Evolutionary conservation across 1,284 basidiomycete species (phyloP).

Genomic region (Phlebopus sp.): DNA sequence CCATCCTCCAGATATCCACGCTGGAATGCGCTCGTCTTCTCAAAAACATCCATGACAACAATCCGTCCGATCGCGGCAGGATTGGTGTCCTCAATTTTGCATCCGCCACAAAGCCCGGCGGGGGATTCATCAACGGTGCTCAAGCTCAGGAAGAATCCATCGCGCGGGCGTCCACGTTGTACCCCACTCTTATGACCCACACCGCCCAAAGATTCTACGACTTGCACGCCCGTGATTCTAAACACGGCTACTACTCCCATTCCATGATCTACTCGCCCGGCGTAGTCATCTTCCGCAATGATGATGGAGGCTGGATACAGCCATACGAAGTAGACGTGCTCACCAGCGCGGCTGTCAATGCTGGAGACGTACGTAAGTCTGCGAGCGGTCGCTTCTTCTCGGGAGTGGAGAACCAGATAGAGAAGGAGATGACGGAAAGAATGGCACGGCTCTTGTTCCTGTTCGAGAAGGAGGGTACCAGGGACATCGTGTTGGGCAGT

Average conservation of each 20-base stretch:
- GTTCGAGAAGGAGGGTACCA: slow-evolving; percentile 58
- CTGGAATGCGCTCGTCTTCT: slow-evolving; percentile 46
- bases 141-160: slow-evolving; percentile 73
- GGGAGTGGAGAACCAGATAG: slow-evolving; percentile 49
- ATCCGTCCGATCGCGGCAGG: slow-evolving; percentile 23
- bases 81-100: slow-evolving; percentile 71
- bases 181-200: slow-evolving; percentile 54
- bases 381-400: slow-evolving; percentile 21
- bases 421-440: slow-evolving; percentile 58
- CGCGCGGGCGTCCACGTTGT: slow-evolving; percentile 64
- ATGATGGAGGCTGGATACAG: slow-evolving; percentile 49
- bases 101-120: slow-evolving; percentile 65
- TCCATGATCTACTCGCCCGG: slow-evolving; percentile 66
- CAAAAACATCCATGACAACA: slow-evolving; percentile 17
- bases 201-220: slow-evolving; percentile 55
- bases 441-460: slow-evolving; percentile 63
- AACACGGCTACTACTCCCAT: slow-evolving; percentile 59
- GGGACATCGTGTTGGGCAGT: slow-evolving; percentile 62
- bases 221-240: slow-evolving; percentile 46
- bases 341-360: slow-evolving; percentile 71
- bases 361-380: slow-evolving; percentile 51
- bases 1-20: slow-evolving; percentile 51
- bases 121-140: slow-evolving; percentile 63
- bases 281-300: slow-evolving; percentile 55
- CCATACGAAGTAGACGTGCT: slow-evolving; percentile 62